These are phyloP conservation scores for Cystofilobasidium macerans DNA, from an alignment of 768 basidiomycete genomes.

Conservation along the genomic window DNA sequence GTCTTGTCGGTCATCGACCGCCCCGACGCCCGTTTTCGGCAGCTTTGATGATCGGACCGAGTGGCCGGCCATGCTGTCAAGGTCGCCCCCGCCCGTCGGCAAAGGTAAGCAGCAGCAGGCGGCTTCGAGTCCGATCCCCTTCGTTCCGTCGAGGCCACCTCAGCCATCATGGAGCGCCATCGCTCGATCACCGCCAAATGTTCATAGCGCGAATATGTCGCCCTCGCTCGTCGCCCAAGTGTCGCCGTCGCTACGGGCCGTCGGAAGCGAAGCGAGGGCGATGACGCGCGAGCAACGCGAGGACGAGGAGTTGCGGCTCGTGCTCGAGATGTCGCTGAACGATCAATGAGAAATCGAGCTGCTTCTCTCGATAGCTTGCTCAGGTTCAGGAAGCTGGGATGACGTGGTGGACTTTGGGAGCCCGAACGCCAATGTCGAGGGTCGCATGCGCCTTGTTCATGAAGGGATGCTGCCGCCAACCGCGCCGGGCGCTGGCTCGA, in stretches of 20 bases:
- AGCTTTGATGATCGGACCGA: slow-evolving; percentile 11
- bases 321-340: slow-evolving; percentile 21
- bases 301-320: slow-evolving; percentile 22
- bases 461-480: too few species aligned
- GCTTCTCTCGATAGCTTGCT: neutral
- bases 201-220: neutral
- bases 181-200: neutral
- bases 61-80: slow-evolving; percentile 20
- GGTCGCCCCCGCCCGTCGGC: neutral
- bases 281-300: slow-evolving; percentile 16
- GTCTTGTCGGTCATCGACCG: neutral
- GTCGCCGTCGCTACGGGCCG: neutral
- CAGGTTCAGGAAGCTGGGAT: too few species aligned
- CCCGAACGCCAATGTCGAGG: too few species aligned
- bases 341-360: slow-evolving; percentile 4
- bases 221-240: neutral
- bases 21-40: slow-evolving; percentile 2
- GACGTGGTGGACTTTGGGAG: too few species aligned
- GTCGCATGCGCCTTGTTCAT: too few species aligned
- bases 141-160: neutral
- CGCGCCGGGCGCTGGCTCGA: too few species aligned
- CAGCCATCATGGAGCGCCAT: slow-evolving; percentile 8
- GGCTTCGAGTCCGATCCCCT: neutral
- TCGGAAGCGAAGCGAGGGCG: neutral
- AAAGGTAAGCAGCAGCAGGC: neutral